Evolutionary conservation across 257 asterid species (phyloP).

Genomic region (Paraleonurus japonicus): DNA sequence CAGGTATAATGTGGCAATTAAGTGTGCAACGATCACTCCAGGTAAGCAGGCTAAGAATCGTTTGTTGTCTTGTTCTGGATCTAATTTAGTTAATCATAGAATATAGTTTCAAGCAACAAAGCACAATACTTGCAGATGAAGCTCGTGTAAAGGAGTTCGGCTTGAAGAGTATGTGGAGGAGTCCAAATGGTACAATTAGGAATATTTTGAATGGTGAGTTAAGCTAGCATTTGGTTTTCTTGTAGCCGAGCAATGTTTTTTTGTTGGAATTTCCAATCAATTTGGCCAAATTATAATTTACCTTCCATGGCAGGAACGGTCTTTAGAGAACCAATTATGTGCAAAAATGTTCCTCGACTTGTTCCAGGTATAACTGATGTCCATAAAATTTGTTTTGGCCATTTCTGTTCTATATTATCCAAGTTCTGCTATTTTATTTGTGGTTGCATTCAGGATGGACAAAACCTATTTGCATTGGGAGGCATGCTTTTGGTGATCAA

Average conservation of each 20-base stretch:
- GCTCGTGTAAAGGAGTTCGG: conserved; percentile 81
- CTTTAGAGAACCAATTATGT: conserved; percentile 92
- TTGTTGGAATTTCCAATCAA: background rate
- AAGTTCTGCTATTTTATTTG: conserved; percentile 12
- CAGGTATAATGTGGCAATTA: conserved; percentile 97
- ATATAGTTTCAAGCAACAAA: background rate
- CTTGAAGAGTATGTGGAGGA: conserved; percentile 92
- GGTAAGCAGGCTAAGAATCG: conserved; percentile 43
- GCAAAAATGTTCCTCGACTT: conserved; percentile 92
- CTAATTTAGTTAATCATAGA: background rate
- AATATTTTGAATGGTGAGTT: conserved; percentile 86
- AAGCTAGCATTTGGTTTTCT: background rate
- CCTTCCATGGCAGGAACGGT: conserved; percentile 67
- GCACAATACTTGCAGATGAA: conserved; percentile 55
- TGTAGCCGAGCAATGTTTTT: background rate
- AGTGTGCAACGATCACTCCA: conserved; percentile 99
- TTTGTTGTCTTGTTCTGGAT: background rate
- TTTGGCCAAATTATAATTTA: conserved; percentile 8
- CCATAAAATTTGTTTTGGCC: background rate
- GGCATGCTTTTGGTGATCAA: conserved; percentile 99
- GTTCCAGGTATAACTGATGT: conserved; percentile 61
- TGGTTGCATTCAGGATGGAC: conserved; percentile 75
- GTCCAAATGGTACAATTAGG: conserved; percentile 99
- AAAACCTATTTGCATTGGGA: conserved; percentile 95
- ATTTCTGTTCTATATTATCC: conserved; percentile 3